Evolutionary conservation across 2,329 filamentous ascomycete genomes (phyloP).

Genomic region (Scedosporium boydii): DNA sequence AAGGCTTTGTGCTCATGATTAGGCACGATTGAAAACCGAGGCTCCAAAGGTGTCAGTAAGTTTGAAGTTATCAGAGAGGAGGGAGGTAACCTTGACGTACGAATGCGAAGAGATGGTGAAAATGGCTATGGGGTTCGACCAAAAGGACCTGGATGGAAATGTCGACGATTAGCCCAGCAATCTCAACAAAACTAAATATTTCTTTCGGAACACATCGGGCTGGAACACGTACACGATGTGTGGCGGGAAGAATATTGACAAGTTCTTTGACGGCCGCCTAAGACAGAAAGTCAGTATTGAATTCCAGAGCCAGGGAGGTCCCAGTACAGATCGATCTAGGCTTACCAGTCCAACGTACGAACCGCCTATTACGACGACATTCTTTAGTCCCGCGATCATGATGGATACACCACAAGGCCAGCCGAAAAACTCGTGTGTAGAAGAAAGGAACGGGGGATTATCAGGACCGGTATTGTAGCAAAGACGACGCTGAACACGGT

Average conservation of each 20-base stretch:
- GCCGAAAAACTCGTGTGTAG: not conserved
- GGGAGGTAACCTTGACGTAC: constrained; percentile 15
- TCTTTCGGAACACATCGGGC: not conserved
- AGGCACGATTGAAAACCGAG: constrained; percentile 46
- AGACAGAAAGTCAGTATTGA: not conserved
- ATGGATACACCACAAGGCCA: not conserved
- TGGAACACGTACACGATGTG: constrained; percentile 1
- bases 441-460: not conserved
- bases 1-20: constrained; percentile 47
- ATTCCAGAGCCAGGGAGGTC: not conserved
- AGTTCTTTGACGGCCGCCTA: not conserved
- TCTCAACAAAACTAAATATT: not conserved
- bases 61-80: not conserved
- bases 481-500: not conserved
- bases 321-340: not conserved
- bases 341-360: constrained; percentile 4
- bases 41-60: not conserved
- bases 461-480: not conserved
- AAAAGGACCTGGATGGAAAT: constrained; percentile 30
- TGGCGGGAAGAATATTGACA: not conserved
- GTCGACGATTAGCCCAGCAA: not conserved
- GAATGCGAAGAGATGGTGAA: constrained; percentile 44
- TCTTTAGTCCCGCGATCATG: constrained; percentile 4
- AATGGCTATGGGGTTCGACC: constrained; percentile 49
- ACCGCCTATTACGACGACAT: constrained; percentile 6